These are phyloP conservation scores for Pseudozyma pruni DNA, from an alignment of 1,284 basidiomycete species.

Conservation along the genomic window DNA sequence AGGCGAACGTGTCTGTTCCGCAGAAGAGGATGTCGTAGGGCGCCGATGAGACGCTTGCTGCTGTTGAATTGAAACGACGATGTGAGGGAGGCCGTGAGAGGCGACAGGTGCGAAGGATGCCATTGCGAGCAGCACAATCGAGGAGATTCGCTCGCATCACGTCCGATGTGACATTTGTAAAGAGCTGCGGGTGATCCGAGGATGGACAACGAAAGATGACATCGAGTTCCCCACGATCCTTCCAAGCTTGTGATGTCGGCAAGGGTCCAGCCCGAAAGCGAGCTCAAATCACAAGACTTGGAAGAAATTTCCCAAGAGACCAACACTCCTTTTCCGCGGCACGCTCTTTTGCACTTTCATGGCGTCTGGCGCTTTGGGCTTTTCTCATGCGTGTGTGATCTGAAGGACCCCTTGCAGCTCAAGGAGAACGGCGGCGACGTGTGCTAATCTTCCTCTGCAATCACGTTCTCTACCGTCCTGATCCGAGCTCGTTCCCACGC, in stretches of 20 bases:
- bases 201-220: too few relatives aligned
- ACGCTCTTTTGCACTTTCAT: background rate
- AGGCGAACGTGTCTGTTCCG: slow-evolving; percentile 62
- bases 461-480: too few relatives aligned
- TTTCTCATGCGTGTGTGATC: background rate
- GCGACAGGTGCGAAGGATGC: background rate
- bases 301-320: background rate
- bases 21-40: slow-evolving; percentile 66
- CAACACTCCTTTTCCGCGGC: slow-evolving; percentile 4
- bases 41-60: slow-evolving; percentile 14
- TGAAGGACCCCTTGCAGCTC: slow-evolving; percentile 1
- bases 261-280: too few relatives aligned
- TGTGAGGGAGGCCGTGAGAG: background rate
- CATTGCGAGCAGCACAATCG: background rate
- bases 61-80: background rate
- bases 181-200: background rate
- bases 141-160: background rate
- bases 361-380: background rate
- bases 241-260: too few relatives aligned
- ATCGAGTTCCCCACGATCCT: too few relatives aligned
- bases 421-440: too few relatives aligned
- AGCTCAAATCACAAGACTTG: too few relatives aligned
- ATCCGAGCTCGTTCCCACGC: too few relatives aligned
- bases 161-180: background rate
- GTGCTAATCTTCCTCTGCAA: too few relatives aligned